Base-by-base conservation (phyloP, 2,329 filamentous ascomycete species). In the Dactylellina drechsleri region DNA sequence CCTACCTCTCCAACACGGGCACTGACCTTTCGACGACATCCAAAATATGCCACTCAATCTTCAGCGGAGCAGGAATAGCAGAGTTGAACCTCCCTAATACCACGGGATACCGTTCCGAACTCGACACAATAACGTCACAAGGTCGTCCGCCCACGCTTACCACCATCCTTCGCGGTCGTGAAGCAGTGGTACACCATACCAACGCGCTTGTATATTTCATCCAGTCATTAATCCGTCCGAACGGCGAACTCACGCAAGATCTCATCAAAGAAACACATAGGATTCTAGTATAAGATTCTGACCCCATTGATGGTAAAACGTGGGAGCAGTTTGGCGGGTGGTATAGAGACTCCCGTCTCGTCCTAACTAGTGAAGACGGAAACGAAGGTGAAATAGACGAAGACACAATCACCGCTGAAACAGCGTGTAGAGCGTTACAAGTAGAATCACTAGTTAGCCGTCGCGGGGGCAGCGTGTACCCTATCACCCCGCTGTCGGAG, bases 51-150 rank as follows among this genome's bases (percentile, higher is more conserved):
- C 26, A 16, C 7, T 47, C 71, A 53, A 59, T 75, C 10, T 75
- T 75, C 64, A 59, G 50, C 0, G 45, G 45, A 20, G 18, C 53
- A 0, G 57, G 62, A 13, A 75, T 70, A 16, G 56, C 58, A 5
- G 71, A 75, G 20, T 53, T 75, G 15, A 67, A 67, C 45, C 64
- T 68, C 13, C 71, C 71, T 13, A 20, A 75, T 23, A 67, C 71
- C 3, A 6, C 50, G n/a, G 57, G 52, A 2, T 67, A 66, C 40
- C 31, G 20, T 10, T 53, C 57, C 5, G 71, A 73, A 54, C 54
- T 73, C 18, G 2, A 26, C n/a, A 31, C 57, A 4, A 41, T 74
- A 50, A 8, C 8, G 1, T 23, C 43, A 18, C 62, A 67, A 57
- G 56, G 49, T 16, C 62, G 50, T 8, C 12, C 49, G 6, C 4